These are phyloP conservation scores for Picochlorum sp. DNA, from an alignment of 139 green algal genomes.

Conservation along the genomic window DNA sequence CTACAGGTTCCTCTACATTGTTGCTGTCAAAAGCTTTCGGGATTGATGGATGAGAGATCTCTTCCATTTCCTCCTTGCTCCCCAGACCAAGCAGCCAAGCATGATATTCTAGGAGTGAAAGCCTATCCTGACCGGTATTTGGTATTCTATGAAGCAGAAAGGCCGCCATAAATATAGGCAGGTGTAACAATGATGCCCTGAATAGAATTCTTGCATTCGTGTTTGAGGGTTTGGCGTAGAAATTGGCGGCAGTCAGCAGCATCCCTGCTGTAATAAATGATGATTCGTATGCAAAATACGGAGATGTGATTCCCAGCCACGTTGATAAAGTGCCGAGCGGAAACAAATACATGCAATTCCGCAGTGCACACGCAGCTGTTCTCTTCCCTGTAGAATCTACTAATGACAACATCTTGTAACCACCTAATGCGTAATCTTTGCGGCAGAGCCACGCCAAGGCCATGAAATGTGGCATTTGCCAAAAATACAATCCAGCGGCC, in stretches of 20 bases:
- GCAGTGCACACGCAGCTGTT: conserved; percentile 66
- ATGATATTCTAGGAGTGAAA: conserved; percentile 10
- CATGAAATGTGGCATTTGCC: conserved; percentile 98
- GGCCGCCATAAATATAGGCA: conserved; percentile 76
- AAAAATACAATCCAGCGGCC: conserved; percentile 84
- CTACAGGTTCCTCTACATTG: too few species aligned
- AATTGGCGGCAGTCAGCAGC: conserved; percentile 51
- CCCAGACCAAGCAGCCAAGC: conserved; percentile 10
- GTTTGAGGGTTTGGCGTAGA: conserved; percentile 43
- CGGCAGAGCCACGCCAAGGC: conserved; percentile 89
- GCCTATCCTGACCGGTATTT: conserved; percentile 22
- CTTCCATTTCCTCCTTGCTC: not conserved
- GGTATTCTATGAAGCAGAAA: conserved; percentile 74
- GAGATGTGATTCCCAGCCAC: conserved; percentile 48
- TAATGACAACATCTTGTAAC: conserved; percentile 83
- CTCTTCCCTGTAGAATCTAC: conserved; percentile 71
- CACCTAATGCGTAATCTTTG: conserved; percentile 76
- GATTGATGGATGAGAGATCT: not conserved
- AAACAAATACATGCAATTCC: conserved; percentile 80
- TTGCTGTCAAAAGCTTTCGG: not conserved
- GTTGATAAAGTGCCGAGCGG: conserved; percentile 62
- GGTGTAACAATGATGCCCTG: conserved; percentile 71
- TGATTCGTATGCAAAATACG: conserved; percentile 68
- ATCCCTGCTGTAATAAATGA: conserved; percentile 50
- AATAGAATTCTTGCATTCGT: conserved; percentile 73